Evolutionary conservation across 441 rosid genomes (phyloP).

Genomic region (Erodium texanum): DNA sequence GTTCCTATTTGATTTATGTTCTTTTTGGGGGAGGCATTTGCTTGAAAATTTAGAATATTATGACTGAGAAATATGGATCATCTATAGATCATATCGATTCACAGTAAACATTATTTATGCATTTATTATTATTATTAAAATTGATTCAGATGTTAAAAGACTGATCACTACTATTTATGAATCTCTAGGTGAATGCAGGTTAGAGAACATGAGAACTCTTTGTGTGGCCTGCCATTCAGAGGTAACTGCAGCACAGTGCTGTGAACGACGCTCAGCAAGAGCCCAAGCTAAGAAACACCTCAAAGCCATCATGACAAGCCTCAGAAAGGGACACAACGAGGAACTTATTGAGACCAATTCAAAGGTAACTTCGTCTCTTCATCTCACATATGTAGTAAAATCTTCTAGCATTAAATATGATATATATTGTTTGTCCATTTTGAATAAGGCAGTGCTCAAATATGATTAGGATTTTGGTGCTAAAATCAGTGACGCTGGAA

Average conservation of each 20-base stretch:
- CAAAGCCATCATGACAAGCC: conserved; percentile 36
- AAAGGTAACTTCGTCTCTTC: conserved; percentile 30
- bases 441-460: too few species aligned
- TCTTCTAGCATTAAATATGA: too few species aligned
- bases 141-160: neutral
- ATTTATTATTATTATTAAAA: too few species aligned
- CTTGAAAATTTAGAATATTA: neutral
- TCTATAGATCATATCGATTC: too few species aligned
- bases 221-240: conserved; percentile 87
- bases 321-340: conserved; percentile 19
- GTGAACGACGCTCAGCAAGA: conserved; percentile 49
- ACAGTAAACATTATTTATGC: neutral
- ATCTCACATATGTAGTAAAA: too few species aligned
- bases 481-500: too few species aligned
- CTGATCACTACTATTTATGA: neutral
- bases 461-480: too few species aligned
- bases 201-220: conserved; percentile 94
- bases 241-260: conserved; percentile 71
- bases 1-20: neutral
- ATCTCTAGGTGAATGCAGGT: conserved; percentile 72
- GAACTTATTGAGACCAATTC: conserved; percentile 20
- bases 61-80: neutral
- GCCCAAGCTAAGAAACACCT: conserved; percentile 59
- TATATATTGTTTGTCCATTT: too few species aligned
- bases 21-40: neutral